Evolutionary conservation across 495 filamentous ascomycete species (phyloP).

Genomic region (Penicillium canescens): DNA sequence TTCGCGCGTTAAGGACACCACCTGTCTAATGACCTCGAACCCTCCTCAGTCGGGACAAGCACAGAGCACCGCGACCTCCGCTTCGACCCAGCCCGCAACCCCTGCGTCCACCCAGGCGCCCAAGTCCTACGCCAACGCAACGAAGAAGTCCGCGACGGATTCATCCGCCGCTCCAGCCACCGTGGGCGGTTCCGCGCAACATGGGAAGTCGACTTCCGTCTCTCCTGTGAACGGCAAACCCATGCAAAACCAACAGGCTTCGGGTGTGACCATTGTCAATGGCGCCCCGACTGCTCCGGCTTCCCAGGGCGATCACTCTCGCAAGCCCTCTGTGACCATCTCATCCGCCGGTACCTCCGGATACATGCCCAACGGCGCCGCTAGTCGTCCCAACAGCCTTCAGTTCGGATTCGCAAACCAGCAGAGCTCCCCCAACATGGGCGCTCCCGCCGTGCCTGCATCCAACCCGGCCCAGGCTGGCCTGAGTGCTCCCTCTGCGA

Average conservation of each 20-base stretch:
- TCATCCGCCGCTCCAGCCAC: conserved; percentile 61
- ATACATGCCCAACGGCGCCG: conserved; percentile 77
- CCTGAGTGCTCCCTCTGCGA: conserved; percentile 64
- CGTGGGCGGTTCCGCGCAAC: conserved; percentile 71
- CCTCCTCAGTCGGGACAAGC: conserved; percentile 53
- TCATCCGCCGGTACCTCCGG: conserved; percentile 73
- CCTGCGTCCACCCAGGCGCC: conserved; percentile 54
- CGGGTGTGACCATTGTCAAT: conserved; percentile 70
- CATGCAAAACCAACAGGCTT: conserved; percentile 51
- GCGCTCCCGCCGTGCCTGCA: conserved; percentile 47
- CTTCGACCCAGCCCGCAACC: conserved; percentile 44
- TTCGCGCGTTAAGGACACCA: conserved; percentile 33
- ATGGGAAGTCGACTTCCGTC: conserved; percentile 78
- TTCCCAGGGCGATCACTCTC: conserved; percentile 67
- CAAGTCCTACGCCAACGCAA: conserved; percentile 69
- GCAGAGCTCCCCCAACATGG: conserved; percentile 65
- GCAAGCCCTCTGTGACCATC: conserved; percentile 87
- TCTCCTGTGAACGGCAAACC: conserved; percentile 84
- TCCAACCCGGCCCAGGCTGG: conserved; percentile 44
- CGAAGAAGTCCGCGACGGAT: conserved; percentile 80
- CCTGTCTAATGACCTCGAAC: conserved; percentile 55
- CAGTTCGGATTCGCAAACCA: conserved; percentile 77
- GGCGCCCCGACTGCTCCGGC: conserved; percentile 57
- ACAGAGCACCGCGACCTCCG: conserved; percentile 49
- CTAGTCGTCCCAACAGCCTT: conserved; percentile 60